Conservation (phyloP, 148 eudicot species). For the Simmondsia chinensis region DNA sequence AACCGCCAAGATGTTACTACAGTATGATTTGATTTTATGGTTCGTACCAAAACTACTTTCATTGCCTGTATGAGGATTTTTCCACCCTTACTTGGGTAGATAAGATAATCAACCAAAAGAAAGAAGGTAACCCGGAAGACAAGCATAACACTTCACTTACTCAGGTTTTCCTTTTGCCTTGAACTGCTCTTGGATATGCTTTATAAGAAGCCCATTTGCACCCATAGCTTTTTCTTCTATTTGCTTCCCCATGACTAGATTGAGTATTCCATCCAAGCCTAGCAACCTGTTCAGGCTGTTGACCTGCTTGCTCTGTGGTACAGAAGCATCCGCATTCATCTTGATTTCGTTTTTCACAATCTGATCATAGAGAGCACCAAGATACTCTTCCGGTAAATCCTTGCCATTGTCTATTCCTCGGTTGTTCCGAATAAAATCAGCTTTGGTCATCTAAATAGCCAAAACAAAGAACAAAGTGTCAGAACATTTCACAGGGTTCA, state of each 20-base stretch:
- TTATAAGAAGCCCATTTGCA: constrained; percentile 79
- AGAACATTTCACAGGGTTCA: constrained; percentile 7
- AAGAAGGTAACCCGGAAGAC: not conserved
- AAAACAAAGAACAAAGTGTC: constrained; percentile 9
- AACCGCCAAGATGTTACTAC: not conserved
- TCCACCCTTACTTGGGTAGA: not conserved
- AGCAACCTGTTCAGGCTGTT: constrained; percentile 76
- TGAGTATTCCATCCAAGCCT: constrained; percentile 95
- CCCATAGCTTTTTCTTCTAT: constrained; percentile 92
- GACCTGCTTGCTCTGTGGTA: constrained; percentile 81
- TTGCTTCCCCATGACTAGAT: constrained; percentile 87
- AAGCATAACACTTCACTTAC: constrained; percentile 38
- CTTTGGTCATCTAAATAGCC: constrained; percentile 71
- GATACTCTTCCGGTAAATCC: constrained; percentile 87
- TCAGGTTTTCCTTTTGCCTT: constrained; percentile 90
- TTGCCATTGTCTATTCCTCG: constrained; percentile 97
- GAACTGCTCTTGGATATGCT: constrained; percentile 95
- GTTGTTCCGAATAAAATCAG: constrained; percentile 92
- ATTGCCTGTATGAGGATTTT: not conserved
- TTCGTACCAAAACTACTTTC: no score
- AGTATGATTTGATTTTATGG: no score
- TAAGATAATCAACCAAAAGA: not conserved
- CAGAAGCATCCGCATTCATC: constrained; percentile 84
- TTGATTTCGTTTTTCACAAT: constrained; percentile 93
- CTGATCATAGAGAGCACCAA: constrained; percentile 84